Percentiles rank a stretch among this genome's conserved stretches.
These are phyloP conservation scores for Tuber borchii DNA, from an alignment of 495 filamentous ascomycete species.

Conservation along the genomic window DNA sequence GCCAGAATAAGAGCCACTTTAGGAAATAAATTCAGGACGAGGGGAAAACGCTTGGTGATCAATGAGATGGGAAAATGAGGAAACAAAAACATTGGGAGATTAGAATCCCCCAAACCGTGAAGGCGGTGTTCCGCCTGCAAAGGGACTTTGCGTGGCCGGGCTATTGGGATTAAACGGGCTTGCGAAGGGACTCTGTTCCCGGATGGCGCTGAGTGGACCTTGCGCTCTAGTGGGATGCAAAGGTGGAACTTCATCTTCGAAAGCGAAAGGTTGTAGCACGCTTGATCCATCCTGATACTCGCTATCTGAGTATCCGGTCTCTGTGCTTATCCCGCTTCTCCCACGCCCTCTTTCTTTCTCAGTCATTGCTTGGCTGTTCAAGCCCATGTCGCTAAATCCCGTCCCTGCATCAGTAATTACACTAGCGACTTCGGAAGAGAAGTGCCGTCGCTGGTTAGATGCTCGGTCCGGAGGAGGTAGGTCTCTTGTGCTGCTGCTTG, in stretches of 20 bases:
- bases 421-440: neutral
- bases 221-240: neutral
- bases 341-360: constrained; percentile 5
- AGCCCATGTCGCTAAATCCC: neutral
- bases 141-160: neutral
- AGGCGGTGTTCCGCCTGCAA: neutral
- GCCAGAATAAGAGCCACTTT: neutral
- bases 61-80: neutral
- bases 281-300: constrained; percentile 23
- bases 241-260: constrained; percentile 13
- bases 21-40: neutral
- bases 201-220: neutral
- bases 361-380: neutral
- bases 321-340: constrained; percentile 14
- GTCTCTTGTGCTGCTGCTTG: neutral
- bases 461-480: neutral
- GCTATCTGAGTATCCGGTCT: constrained; percentile 32
- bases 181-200: neutral
- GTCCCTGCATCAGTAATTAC: neutral
- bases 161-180: neutral
- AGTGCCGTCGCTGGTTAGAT: neutral
- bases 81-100: neutral
- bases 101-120: neutral
- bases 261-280: neutral
- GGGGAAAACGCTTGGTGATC: neutral